Evolutionary conservation across 2,329 filamentous ascomycete genomes (phyloP), one percentile per base, ranked within the genome.

Genomic region (Sporothrix dimorphospora): DNA sequence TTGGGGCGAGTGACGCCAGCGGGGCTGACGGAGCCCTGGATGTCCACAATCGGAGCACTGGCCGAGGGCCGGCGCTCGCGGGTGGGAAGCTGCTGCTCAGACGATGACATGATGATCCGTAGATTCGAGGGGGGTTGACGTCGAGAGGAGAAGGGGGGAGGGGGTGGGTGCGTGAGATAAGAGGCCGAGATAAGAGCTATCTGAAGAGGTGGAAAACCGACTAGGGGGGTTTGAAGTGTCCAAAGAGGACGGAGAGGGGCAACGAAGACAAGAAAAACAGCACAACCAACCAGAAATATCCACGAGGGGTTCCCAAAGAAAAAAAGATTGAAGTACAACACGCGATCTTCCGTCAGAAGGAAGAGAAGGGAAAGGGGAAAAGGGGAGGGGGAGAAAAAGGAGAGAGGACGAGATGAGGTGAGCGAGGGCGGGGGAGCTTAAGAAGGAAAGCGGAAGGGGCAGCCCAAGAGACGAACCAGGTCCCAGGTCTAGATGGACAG

Each of bases 1-100:
- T 98, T 99, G 61, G 96, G 96, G 74, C 96, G 88, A 34, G 88
- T 89, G 83, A 92, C 91, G 80, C 97, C 95, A 55, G 91, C 91
- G 53, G 94, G 94, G n/a, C 92, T 92, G 72, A 98, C 89, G 21
- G 93, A 91, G 75, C 94, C 94, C 81, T 93, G 87, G 74, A 98
- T 91, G 80, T 97, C 94, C 75, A 92, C 89, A 77, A 98, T 91
- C 63, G 94, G 94, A 77, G 93, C 93, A 76, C 92, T 90, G 72
- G 88, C 91, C 24, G 94, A 97, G 72, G 92, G 94, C 76, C 89
- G 92, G 77, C 94, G 91, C 86, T 97, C 90, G 76, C 93, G 88
- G 53, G 83, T 82, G 69, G 87, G 85, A 69, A 88, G 67, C 53
- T 69, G 65, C 53, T 72, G 47, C 34, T 71, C 69, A n/a, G 72